A percentile compares a stretch with the other conserved stretches of the same genome.
phyloP scores from a whole-genome alignment of 2,329 filamentous ascomycete genomes.

The Hymenoscyphus albidus region DNA sequence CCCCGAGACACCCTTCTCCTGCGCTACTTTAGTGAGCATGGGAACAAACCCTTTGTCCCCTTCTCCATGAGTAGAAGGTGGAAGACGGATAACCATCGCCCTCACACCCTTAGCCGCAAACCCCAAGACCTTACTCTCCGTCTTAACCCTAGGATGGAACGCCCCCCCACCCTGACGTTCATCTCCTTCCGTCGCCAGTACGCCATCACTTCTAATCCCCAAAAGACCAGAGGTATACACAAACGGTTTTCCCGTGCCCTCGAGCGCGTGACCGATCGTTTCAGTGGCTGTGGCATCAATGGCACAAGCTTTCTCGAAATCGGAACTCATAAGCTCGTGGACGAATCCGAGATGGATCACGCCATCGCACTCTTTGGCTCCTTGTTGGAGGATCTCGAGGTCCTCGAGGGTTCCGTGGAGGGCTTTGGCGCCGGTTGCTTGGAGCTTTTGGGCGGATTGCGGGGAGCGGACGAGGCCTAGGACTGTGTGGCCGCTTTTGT shows the following conservation, averaged over 20 bases:
- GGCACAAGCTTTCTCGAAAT: slow-evolving; percentile 30
- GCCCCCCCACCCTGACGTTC: neutral
- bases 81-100: slow-evolving; percentile 37
- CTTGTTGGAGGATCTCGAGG: slow-evolving; percentile 34
- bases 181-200: neutral
- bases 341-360: slow-evolving; percentile 42
- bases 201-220: neutral
- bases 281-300: slow-evolving; percentile 37
- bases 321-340: slow-evolving; percentile 37
- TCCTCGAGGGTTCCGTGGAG: slow-evolving; percentile 38
- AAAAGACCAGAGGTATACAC: slow-evolving; percentile 38
- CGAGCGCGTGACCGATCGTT: slow-evolving; percentile 37
- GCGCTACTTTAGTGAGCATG: slow-evolving; percentile 30
- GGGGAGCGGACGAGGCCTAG: slow-evolving; percentile 39
- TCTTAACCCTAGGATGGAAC: neutral
- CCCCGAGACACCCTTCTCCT: slow-evolving; percentile 30
- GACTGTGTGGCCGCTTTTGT: slow-evolving; percentile 39
- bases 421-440: slow-evolving; percentile 20
- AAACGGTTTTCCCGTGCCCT: slow-evolving; percentile 33
- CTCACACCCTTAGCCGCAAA: slow-evolving; percentile 34
- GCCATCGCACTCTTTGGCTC: slow-evolving; percentile 36
- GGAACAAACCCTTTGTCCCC: slow-evolving; percentile 35
- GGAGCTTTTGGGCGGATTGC: slow-evolving; percentile 30
- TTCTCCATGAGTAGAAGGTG: slow-evolving; percentile 37
- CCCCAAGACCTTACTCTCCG: slow-evolving; percentile 16